Percentiles rank a stretch among this genome's conserved stretches.
phyloP scores from a whole-genome alignment of 2,329 filamentous ascomycete genomes.

The Ophiobolus disseminans region DNA sequence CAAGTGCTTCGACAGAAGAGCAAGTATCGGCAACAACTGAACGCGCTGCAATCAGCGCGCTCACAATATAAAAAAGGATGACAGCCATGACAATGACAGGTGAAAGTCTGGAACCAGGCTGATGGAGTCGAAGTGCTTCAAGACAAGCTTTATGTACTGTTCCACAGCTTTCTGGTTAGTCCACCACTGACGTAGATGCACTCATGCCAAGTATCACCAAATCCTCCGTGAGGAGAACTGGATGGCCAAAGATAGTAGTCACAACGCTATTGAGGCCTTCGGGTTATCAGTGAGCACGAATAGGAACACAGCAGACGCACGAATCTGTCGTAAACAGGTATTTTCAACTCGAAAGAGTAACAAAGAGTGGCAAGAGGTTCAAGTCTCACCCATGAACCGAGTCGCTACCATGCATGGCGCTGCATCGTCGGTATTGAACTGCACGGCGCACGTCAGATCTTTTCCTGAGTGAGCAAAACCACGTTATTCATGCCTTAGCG shows the following conservation, averaged over 20 bases:
- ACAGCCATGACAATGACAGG: too few species aligned
- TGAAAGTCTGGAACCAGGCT: too few species aligned
- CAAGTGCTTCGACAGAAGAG: slow-evolving; percentile 26
- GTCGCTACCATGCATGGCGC: neutral
- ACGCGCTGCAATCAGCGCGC: slow-evolving; percentile 7
- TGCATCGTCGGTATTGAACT: neutral
- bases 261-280: neutral
- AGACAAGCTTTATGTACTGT: neutral
- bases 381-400: too few species aligned
- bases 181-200: slow-evolving; percentile 12
- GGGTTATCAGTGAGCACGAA: neutral
- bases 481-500: neutral
- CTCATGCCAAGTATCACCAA: neutral
- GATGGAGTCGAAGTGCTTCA: neutral
- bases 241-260: neutral
- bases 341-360: neutral
- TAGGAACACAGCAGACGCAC: neutral
- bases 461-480: neutral
- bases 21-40: slow-evolving; percentile 25
- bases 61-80: neutral
- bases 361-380: neutral
- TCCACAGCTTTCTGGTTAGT: neutral
- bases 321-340: neutral
- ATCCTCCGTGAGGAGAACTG: neutral
- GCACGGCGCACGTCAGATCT: slow-evolving; percentile 1